Percentiles rank a stretch among this genome's conserved stretches.
Evolutionary conservation across 352 stramenopile genomes (phyloP).

Genomic region (Globisporangium radiosum): DNA sequence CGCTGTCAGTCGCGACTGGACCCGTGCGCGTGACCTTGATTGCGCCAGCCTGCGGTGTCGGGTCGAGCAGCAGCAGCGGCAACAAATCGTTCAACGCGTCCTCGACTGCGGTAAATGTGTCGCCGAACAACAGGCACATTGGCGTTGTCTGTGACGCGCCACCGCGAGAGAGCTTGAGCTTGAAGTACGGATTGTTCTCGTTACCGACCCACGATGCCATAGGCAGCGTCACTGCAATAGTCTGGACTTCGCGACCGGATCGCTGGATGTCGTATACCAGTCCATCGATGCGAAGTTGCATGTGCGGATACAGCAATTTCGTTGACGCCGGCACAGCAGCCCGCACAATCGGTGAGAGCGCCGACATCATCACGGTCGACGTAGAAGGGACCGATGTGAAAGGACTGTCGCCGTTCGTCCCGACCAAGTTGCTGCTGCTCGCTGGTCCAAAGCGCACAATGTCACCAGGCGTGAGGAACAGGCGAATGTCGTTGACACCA

Average conservation of each 20-base stretch:
- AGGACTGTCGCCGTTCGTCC: constrained; percentile 60
- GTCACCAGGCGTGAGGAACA: constrained; percentile 58
- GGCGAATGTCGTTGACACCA: constrained; percentile 50
- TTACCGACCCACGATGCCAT: constrained; percentile 17
- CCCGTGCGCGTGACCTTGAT: constrained; percentile 53
- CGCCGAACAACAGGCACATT: constrained; percentile 35
- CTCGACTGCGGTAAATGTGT: constrained; percentile 16
- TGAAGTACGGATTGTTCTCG: constrained; percentile 20
- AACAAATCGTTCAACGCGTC: constrained; percentile 20
- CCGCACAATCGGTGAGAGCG: constrained; percentile 42
- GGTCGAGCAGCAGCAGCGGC: constrained; percentile 15
- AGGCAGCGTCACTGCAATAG: constrained; percentile 34
- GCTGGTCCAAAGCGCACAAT: constrained; percentile 54
- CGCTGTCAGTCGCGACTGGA: constrained; percentile 21
- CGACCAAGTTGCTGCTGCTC: constrained; percentile 29
- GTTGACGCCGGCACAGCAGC: constrained; percentile 23
- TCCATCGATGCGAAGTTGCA: constrained; percentile 86
- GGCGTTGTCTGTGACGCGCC: constrained; percentile 22
- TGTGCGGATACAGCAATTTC: constrained; percentile 62
- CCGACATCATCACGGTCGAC: constrained; percentile 36
- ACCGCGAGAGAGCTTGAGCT: constrained; percentile 33
- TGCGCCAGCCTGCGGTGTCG: constrained; percentile 18
- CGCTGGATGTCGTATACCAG: constrained; percentile 81
- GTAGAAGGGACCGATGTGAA: constrained; percentile 39
- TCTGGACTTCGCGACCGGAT: constrained; percentile 90